A percentile compares a stretch with the other conserved stretches of the same genome.
These are phyloP conservation scores for Cladosporium cucumerinum DNA, from an alignment of 2,329 filamentous ascomycete species.

Conservation along the genomic window DNA sequence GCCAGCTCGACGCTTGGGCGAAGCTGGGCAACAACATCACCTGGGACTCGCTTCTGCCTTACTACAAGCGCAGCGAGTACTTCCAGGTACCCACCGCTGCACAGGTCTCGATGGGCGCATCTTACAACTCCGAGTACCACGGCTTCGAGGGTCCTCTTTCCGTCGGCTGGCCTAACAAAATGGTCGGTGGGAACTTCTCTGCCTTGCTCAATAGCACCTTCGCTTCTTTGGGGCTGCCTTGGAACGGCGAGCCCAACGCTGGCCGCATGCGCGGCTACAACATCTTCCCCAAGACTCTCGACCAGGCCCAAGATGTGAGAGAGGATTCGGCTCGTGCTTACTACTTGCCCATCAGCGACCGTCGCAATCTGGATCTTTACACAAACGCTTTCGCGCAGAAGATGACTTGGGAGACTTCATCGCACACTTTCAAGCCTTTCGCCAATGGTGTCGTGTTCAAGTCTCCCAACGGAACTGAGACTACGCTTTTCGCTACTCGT, in stretches of 20 bases:
- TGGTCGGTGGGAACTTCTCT: slow-evolving; percentile 17
- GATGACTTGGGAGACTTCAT: neutral
- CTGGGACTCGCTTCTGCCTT: neutral
- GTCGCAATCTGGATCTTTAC: slow-evolving; percentile 2
- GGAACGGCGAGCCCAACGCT: slow-evolving; percentile 1
- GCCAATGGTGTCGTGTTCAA: slow-evolving; percentile 24
- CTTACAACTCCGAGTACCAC: neutral
- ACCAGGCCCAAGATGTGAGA: neutral
- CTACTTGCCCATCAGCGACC: neutral
- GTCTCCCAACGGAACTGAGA: slow-evolving; percentile 29
- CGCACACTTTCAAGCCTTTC: slow-evolving; percentile 1
- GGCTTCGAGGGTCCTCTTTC: neutral
- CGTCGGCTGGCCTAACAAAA: slow-evolving; percentile 11
- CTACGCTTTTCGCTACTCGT: slow-evolving; percentile 32
- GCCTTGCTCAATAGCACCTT: neutral
- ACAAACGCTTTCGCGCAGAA: neutral
- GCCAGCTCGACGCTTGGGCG: slow-evolving; percentile 35
- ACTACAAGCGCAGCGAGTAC: slow-evolving; percentile 5
- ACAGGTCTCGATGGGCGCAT: neutral
- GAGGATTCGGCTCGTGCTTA: neutral
- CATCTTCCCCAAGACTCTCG: slow-evolving; percentile 7
- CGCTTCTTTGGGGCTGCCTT: neutral
- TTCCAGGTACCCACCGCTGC: neutral
- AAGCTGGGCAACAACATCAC: slow-evolving; percentile 30
- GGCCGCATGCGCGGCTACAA: slow-evolving; percentile 5